Evolutionary conservation across 257 asterid genomes (phyloP), one percentile per base, ranked within the genome.

Genomic region (Gentiana straminea): DNA sequence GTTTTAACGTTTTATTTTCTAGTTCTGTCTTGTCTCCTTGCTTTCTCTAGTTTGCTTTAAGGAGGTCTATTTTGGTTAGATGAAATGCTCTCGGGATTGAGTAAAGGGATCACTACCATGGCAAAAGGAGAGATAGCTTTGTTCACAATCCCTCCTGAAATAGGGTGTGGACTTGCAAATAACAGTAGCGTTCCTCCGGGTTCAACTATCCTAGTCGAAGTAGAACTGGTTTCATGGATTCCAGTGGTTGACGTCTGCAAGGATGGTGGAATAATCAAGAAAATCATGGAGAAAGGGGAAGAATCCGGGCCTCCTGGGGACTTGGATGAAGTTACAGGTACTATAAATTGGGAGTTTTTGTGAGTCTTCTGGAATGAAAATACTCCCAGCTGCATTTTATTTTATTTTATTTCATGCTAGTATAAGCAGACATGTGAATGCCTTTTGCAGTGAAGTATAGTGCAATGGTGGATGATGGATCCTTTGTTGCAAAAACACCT

Each of bases 211-310:
- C 75, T 63, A 75, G 72, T 75, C 66, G 90, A 81, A 68, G 84
- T 84, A 44, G 94, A 81, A 57, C 90, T 84, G 51, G 35, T 77
- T 59, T 84, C 90, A 32, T 84, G 94, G 90, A 76, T 77, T 72
- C 67, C 75, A 1, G 84, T 84, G 61, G 73, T 84, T 51, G 90
- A 84, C 72, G 54, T 84, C 49, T 79, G 80, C 82, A 84, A 71
- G 75, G 91, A 82, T 63, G 88, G 91, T 70, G 94, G 86, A 51
- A 77, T 82, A 63, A 68, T 82, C 62, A 82, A 84, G 79, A 81
- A 69, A 65, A 69, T 82, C 52, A 53, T 82, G 59, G 75, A 72
- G 74, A 69, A 62, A 59, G 94, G 94, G 34, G 88, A 77, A 45
- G 66, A 60, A 33, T 44, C 62, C 59, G 91, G 88, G 58, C 88